These are phyloP conservation scores for Gossypium arboreum DNA, from an alignment of 345 rosid species.

Conservation along the genomic window DNA sequence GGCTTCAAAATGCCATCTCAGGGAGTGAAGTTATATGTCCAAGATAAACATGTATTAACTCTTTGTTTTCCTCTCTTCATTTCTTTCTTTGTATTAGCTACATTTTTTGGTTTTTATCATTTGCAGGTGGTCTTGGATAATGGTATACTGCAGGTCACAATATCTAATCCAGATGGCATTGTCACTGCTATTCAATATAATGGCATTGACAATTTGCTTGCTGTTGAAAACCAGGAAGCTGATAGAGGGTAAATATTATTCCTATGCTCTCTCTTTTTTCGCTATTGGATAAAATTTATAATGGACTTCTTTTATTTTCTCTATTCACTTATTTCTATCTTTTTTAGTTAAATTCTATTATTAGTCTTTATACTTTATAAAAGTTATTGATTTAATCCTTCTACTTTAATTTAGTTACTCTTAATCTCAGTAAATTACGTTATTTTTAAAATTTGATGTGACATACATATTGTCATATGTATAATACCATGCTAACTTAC, in stretches of 20 bases:
- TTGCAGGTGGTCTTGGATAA: slow-evolving; percentile 54
- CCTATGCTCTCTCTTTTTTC: not conserved
- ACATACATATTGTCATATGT: too few species aligned
- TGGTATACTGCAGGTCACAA: slow-evolving; percentile 43
- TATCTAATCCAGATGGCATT: slow-evolving; percentile 54
- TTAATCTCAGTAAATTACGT: too few species aligned
- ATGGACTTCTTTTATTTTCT: not conserved
- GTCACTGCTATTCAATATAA: slow-evolving; percentile 40
- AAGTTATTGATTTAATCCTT: too few species aligned
- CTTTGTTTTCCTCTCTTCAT: not conserved
- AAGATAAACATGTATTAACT: slow-evolving; percentile 46
- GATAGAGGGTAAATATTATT: slow-evolving; percentile 42
- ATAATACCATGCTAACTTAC: too few species aligned
- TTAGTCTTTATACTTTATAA: too few species aligned
- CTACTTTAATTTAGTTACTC: too few species aligned
- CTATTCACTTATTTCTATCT: too few species aligned
- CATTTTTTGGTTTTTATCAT: not conserved
- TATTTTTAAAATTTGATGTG: too few species aligned
- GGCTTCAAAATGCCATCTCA: slow-evolving; percentile 31
- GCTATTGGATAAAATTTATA: too few species aligned
- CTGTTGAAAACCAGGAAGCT: slow-evolving; percentile 40
- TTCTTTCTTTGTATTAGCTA: not conserved
- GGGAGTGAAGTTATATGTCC: slow-evolving; percentile 43
- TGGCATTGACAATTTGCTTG: slow-evolving; percentile 53
- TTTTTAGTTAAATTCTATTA: too few species aligned